These are phyloP conservation scores for Fusarium stilboides DNA, from an alignment of 2,329 filamentous ascomycete species.

Conservation along the genomic window DNA sequence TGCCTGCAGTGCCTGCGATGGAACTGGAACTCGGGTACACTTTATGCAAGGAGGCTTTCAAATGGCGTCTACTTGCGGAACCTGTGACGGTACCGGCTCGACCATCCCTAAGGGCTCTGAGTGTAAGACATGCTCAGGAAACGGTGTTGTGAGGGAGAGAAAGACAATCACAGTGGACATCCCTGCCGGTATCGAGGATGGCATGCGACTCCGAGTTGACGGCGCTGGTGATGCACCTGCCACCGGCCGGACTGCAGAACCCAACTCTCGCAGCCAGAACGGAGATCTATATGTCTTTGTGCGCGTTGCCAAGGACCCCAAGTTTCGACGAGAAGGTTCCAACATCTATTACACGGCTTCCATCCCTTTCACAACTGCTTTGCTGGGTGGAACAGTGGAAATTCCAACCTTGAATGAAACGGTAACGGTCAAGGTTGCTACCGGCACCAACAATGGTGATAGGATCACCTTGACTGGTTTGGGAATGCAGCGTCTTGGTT, in stretches of 20 bases:
- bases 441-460: slow-evolving; percentile 93
- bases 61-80: slow-evolving; percentile 89
- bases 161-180: slow-evolving; percentile 92
- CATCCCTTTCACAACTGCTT: slow-evolving; percentile 91
- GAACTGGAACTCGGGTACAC: slow-evolving; percentile 88
- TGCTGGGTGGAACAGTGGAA: slow-evolving; percentile 90
- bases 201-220: slow-evolving; percentile 89
- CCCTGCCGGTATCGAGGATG: slow-evolving; percentile 94
- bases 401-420: slow-evolving; percentile 93
- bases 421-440: slow-evolving; percentile 91
- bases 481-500: slow-evolving; percentile 91
- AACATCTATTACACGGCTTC: slow-evolving; percentile 94
- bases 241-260: slow-evolving; percentile 77
- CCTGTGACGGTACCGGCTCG: slow-evolving; percentile 85
- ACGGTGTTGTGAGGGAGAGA: slow-evolving; percentile 86
- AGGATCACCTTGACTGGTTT: slow-evolving; percentile 89
- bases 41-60: slow-evolving; percentile 95
- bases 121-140: slow-evolving; percentile 84
- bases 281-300: slow-evolving; percentile 96
- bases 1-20: slow-evolving; percentile 85
- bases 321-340: slow-evolving; percentile 88
- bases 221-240: slow-evolving; percentile 90
- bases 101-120: slow-evolving; percentile 84
- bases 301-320: slow-evolving; percentile 87
- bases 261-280: slow-evolving; percentile 75